A percentile compares a stretch with the other conserved stretches of the same genome.
Conservation (phyloP, 371 early-diverging fungal genomes). For the Lichtheimia corymbifera region DNA sequence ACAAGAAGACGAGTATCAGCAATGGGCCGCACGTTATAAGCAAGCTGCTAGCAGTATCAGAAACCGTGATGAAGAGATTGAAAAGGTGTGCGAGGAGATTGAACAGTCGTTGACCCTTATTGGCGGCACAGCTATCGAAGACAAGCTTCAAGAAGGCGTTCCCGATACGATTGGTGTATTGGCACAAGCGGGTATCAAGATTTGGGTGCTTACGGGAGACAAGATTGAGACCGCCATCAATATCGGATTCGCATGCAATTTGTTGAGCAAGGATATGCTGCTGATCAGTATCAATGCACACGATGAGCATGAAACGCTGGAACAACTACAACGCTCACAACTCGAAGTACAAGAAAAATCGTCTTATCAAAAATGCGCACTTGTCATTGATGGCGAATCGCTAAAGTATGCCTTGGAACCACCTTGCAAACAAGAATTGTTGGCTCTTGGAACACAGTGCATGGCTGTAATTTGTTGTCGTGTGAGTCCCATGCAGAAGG, state of each 20-base stretch:
- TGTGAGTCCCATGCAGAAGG: conserved; percentile 90
- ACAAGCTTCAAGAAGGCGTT: conserved; percentile 93
- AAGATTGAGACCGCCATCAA: conserved; percentile 98
- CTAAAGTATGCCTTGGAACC: conserved; percentile 79
- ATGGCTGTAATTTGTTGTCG: conserved; percentile 87
- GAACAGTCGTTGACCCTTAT: conserved; percentile 69
- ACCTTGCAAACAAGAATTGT: conserved; percentile 54
- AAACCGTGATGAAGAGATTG: conserved; percentile 81
- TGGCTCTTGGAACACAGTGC: conserved; percentile 70
- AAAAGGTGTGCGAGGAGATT: conserved; percentile 83
- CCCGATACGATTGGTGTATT: conserved; percentile 89
- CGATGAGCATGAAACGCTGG: conserved; percentile 64
- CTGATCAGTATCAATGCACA: conserved; percentile 71
- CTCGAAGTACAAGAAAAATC: conserved; percentile 33
- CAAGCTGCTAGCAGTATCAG: conserved; percentile 79
- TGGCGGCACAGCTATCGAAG: conserved; percentile 92
- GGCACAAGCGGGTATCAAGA: conserved; percentile 88
- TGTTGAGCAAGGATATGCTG: conserved; percentile 68
- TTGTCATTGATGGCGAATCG: conserved; percentile 93
- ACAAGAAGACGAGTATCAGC: conserved; percentile 71
- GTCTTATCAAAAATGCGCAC: conserved; percentile 51
- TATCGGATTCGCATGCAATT: conserved; percentile 90
- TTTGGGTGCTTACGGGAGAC: conserved; percentile 99
- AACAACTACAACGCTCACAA: conserved; percentile 45
- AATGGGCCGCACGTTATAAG: conserved; percentile 78